These are phyloP conservation scores for Chytriomyces hyalinus DNA, from an alignment of 192 early-diverging fungal genomes.

Conservation along the genomic window DNA sequence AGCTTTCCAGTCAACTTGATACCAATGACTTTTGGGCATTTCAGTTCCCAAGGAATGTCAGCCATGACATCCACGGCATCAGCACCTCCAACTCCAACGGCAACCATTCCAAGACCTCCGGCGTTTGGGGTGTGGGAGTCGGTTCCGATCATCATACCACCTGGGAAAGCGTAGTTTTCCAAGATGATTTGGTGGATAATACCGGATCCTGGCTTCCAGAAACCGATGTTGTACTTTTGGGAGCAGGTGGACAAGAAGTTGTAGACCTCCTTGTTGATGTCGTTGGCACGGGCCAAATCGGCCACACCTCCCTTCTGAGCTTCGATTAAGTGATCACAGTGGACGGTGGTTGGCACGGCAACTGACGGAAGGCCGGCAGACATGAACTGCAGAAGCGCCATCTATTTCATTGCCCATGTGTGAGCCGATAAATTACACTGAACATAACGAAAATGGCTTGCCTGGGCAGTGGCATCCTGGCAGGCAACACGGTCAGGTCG, in stretches of 20 bases:
- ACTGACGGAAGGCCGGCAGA: conserved; percentile 90
- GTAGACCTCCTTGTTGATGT: conserved; percentile 94
- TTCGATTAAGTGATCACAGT: conserved; percentile 98
- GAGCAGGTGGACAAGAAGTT: conserved; percentile 85
- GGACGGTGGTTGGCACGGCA: conserved; percentile 94
- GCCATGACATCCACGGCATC: conserved; percentile 99
- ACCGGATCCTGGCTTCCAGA: conserved; percentile 95
- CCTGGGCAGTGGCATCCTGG: conserved; percentile 97
- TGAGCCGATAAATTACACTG: too few relatives aligned
- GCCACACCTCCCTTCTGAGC: conserved; percentile 82
- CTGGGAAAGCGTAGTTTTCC: conserved; percentile 99
- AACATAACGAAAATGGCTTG: too few relatives aligned
- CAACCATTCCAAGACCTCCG: conserved; percentile 94
- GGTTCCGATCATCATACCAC: conserved; percentile 96
- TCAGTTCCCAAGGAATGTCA: conserved; percentile 96
- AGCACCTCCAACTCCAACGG: conserved; percentile 98
- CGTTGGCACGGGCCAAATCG: conserved; percentile 84
- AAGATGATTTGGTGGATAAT: conserved; percentile 99
- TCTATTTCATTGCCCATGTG: conserved; percentile 48
- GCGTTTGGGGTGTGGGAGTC: conserved; percentile 85
- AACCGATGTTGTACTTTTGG: conserved; percentile 92
- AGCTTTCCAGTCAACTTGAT: conserved; percentile 89
- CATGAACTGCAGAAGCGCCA: conserved; percentile 99
- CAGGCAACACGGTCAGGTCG: conserved; percentile 98
- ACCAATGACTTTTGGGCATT: conserved; percentile 94